phyloP scores from a whole-genome alignment of 2,329 filamentous ascomycete species.

The Thelonectria olida region DNA sequence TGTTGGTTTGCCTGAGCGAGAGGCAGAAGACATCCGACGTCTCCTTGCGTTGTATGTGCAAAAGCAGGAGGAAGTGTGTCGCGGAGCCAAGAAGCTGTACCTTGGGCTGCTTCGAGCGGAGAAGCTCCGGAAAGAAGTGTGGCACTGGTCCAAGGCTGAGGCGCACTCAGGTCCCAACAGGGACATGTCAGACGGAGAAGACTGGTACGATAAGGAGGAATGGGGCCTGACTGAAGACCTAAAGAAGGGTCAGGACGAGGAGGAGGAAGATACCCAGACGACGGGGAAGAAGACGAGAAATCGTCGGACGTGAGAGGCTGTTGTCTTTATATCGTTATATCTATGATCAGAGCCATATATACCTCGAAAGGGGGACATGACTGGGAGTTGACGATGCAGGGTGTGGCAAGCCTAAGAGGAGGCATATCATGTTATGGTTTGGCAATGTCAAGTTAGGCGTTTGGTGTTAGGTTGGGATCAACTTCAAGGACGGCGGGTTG shows the following conservation, averaged over 20 bases:
- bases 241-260: constrained; percentile 83
- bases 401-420: neutral
- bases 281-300: constrained; percentile 70
- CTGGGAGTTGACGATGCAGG: neutral
- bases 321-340: neutral
- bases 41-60: constrained; percentile 81
- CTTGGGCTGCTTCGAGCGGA: constrained; percentile 78
- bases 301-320: constrained; percentile 48
- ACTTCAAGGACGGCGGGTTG: constrained; percentile 2
- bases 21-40: constrained; percentile 82
- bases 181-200: constrained; percentile 88
- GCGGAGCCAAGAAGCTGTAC: constrained; percentile 73
- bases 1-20: constrained; percentile 74
- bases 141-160: constrained; percentile 81
- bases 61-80: constrained; percentile 85
- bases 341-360: neutral
- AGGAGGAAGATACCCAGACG: constrained; percentile 76
- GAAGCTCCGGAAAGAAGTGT: constrained; percentile 74
- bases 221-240: constrained; percentile 79
- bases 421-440: neutral
- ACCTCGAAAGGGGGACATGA: neutral
- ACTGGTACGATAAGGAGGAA: constrained; percentile 87
- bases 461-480: constrained; percentile 10
- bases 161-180: constrained; percentile 72
- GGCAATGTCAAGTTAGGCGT: constrained; percentile 17